Evolutionary conservation across 257 asterid species (phyloP).

Genomic region (Solanum bukasovii): DNA sequence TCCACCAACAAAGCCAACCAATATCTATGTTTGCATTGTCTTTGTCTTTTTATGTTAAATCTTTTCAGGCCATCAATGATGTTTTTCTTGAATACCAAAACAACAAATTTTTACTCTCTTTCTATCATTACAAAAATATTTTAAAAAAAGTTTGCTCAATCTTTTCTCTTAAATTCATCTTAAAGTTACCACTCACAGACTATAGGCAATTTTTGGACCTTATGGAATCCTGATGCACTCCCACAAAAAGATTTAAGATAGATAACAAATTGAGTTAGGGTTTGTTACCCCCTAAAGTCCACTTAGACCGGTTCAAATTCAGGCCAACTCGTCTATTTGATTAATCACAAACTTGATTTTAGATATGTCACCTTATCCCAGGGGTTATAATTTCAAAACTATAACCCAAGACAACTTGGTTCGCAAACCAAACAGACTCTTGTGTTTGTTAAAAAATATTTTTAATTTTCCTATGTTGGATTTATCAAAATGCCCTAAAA

Average conservation of each 20-base stretch:
- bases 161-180: not conserved
- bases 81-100: not conserved
- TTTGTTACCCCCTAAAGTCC: not conserved
- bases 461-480: no score
- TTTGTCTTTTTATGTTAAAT: not conserved
- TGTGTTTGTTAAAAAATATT: not conserved
- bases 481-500: not conserved
- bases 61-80: not conserved
- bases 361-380: not conserved
- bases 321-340: not conserved
- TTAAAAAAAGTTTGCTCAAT: not conserved
- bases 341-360: not conserved
- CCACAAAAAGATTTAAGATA: not conserved
- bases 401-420: not conserved
- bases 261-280: not conserved
- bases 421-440: not conserved
- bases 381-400: not conserved
- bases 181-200: not conserved
- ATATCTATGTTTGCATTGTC: not conserved
- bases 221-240: not conserved
- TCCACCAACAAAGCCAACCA: conserved; percentile 24
- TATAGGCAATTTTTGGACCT: not conserved
- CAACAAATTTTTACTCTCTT: not conserved
- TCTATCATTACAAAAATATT: not conserved
- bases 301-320: not conserved